A percentile compares a stretch with the other conserved stretches of the same genome.
Conservation (phyloP, 352 stramenopile genomes). For the Phytophthora lateralis region DNA sequence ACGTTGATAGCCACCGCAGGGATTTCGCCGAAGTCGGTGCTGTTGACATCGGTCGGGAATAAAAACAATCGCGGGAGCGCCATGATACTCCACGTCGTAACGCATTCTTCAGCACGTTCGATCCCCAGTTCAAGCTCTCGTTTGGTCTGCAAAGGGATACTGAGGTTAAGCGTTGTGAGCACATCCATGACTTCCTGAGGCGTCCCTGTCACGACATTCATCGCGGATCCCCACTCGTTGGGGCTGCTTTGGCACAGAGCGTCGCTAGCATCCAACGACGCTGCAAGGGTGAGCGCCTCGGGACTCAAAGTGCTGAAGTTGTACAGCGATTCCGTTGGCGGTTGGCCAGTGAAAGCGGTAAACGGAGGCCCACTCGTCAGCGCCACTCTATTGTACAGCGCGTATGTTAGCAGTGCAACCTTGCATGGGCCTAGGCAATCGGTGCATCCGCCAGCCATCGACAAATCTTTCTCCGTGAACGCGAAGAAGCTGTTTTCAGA, state of each 20-base stretch:
- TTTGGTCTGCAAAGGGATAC: constrained; percentile 18
- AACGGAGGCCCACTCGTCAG: constrained; percentile 29
- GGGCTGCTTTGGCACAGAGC: constrained; percentile 23
- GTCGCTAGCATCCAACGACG: constrained; percentile 17
- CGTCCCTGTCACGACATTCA: constrained; percentile 21
- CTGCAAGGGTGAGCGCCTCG: constrained; percentile 21
- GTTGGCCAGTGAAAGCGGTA: constrained; percentile 18
- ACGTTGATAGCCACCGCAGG: constrained; percentile 31
- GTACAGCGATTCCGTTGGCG: constrained; percentile 20
- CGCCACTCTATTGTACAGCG: constrained; percentile 11
- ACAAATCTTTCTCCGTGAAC: constrained; percentile 30
- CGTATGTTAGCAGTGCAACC: constrained; percentile 23
- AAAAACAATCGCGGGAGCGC: constrained; percentile 30
- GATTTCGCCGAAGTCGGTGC: constrained; percentile 16
- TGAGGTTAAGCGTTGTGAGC: constrained; percentile 25
- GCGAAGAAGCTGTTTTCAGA: constrained; percentile 31
- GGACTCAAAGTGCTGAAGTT: constrained; percentile 23
- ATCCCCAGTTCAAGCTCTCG: constrained; percentile 27
- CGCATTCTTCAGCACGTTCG: constrained; percentile 16
- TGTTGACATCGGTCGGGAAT: constrained; percentile 19
- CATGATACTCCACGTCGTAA: constrained; percentile 31
- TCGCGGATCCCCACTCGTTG: constrained; percentile 29
- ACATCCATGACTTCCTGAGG: constrained; percentile 23
- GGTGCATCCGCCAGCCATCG: constrained; percentile 30
- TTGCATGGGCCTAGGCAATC: constrained; percentile 25